These are phyloP conservation scores for Polygonum maritimum DNA, from an alignment of 148 eudicot genomes.

Conservation along the genomic window DNA sequence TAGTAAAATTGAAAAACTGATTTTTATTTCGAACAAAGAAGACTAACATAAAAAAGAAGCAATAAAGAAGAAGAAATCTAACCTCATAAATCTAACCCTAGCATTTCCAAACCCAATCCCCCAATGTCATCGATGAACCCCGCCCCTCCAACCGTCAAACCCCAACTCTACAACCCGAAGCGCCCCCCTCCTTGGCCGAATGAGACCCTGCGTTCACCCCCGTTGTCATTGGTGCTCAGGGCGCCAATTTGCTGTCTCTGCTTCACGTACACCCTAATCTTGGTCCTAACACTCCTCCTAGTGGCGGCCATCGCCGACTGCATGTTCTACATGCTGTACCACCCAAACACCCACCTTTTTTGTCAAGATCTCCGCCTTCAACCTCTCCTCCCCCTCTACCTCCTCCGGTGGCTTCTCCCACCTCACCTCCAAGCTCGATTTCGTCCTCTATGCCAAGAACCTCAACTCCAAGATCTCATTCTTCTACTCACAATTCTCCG, in stretches of 20 bases:
- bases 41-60: too few species aligned
- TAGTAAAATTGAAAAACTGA: too few species aligned
- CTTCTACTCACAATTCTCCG: slow-evolving; percentile 33
- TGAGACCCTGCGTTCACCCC: slow-evolving; percentile 13
- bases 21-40: too few species aligned
- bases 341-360: slow-evolving; percentile 70
- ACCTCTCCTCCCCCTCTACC: slow-evolving; percentile 43
- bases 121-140: neutral
- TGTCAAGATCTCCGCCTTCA: slow-evolving; percentile 42
- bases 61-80: too few species aligned
- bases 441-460: slow-evolving; percentile 69
- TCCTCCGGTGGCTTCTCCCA: slow-evolving; percentile 20
- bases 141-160: slow-evolving; percentile 21
- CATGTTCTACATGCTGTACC: slow-evolving; percentile 61
- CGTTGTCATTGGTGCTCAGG: slow-evolving; percentile 30
- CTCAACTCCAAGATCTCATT: slow-evolving; percentile 48
- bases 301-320: slow-evolving; percentile 57
- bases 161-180: slow-evolving; percentile 18
- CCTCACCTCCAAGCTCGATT: slow-evolving; percentile 35
- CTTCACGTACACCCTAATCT: slow-evolving; percentile 50
- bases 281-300: slow-evolving; percentile 36
- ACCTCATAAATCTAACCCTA: too few species aligned
- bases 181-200: slow-evolving; percentile 13
- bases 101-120: slow-evolving; percentile 33
- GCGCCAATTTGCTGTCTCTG: slow-evolving; percentile 49